Conservation (phyloP, 768 basidiomycete genomes). For the Hygrophorus pudorinus region DNA sequence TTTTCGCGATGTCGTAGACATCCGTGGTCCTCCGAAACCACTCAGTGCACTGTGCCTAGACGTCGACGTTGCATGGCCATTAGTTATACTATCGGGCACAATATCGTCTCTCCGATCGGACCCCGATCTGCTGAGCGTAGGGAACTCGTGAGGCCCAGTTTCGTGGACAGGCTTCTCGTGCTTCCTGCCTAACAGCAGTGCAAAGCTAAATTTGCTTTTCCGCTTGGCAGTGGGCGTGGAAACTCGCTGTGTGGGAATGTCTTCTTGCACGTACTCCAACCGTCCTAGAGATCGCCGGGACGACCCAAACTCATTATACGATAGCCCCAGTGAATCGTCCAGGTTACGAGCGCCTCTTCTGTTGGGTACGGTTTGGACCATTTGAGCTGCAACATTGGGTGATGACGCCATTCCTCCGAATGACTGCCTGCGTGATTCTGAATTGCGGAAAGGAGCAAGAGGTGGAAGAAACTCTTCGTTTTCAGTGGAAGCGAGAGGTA, state of each 20-base stretch:
- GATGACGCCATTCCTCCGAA: constrained; percentile 58
- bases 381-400: constrained; percentile 43
- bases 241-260: constrained; percentile 16
- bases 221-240: constrained; percentile 41
- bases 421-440: constrained; percentile 61
- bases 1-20: constrained; percentile 60
- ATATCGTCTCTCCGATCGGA: constrained; percentile 42
- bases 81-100: constrained; percentile 14
- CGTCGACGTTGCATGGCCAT: constrained; percentile 38
- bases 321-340: constrained; percentile 26
- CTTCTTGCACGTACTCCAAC: constrained; percentile 26
- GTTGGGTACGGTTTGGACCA: constrained; percentile 18
- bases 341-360: constrained; percentile 21
- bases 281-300: constrained; percentile 51
- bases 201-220: constrained; percentile 64
- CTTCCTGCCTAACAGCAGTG: constrained; percentile 56
- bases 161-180: constrained; percentile 24
- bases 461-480: constrained; percentile 47
- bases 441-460: constrained; percentile 48
- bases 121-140: constrained; percentile 33
- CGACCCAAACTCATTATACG: constrained; percentile 66
- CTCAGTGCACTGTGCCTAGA: constrained; percentile 43
- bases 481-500: constrained; percentile 33
- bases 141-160: constrained; percentile 34
- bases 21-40: constrained; percentile 30